Base-by-base conservation (phyloP, 1,284 basidiomycete genomes). In the Mrakiaceae sp. region DNA sequence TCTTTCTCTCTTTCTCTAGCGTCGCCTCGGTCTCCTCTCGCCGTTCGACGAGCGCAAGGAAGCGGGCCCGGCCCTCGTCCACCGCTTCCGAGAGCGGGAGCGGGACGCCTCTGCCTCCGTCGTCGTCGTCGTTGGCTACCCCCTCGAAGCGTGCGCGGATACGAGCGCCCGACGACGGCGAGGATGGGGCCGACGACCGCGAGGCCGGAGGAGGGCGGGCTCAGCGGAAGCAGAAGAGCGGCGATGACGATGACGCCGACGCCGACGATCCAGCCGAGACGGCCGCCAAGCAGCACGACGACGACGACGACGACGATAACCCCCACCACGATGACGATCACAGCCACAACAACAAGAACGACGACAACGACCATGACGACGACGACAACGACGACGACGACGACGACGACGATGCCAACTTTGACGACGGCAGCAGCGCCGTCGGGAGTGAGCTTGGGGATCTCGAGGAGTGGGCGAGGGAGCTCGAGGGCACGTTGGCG, bases 391-490 rank as follows among this genome's bases (percentile, higher is more conserved):
- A 55, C 7, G 63, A 64, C 46, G 50, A 59, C 57, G 50, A 54
- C 16, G 63, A 51, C 10, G 56, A 53, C 46, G 63, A 52, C 39
- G 57, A 52, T n/a, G 27, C 27, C 27, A 27, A 27, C 27, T 27
- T 27, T 12, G 50, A 52, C 10, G 59, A 53, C n/a, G 48, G 47
- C 16, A 16, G 16, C 49, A 49, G 40, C 49, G 44, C 46, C 16
- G 60, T 51, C 47, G 49, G 48, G 12, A 50, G 52, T 5, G 49
- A 52, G 7, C 49, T 16, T 27, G 60, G 52, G 2, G 63, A 64
- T 44, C 42, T 59, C n/a, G 63, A 64, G 11, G 63, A 59, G 11
- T 64, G 63, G 63, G 58, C 63, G 16, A 46, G 16, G 39, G 63
- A 64, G 44, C 42, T 64, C 14, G 63, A 43, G n/a, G 63, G 63